Evolutionary conservation across 257 asterid genomes (phyloP).

Genomic region (Penstemon newberryi): DNA sequence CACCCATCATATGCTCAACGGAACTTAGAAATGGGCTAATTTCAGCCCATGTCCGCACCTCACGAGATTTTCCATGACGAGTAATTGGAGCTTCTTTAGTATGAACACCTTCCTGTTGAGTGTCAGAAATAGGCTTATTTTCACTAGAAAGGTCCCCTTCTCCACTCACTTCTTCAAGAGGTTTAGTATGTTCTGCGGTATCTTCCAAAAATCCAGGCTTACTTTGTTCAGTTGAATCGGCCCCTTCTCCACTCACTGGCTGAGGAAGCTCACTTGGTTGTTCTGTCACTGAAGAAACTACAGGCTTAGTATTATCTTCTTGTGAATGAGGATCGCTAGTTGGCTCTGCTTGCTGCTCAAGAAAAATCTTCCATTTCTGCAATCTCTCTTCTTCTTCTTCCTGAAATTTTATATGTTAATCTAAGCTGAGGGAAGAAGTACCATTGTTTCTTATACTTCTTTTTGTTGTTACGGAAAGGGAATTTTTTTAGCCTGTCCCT

Average conservation of each 20-base stretch:
- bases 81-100: constrained; percentile 39
- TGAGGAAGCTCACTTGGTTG: constrained; percentile 29
- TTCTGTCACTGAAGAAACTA: constrained; percentile 41
- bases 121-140: constrained; percentile 35
- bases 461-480: not conserved
- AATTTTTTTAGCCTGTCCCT: not conserved
- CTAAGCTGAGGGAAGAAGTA: constrained; percentile 12
- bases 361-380: constrained; percentile 75
- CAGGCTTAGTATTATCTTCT: constrained; percentile 32
- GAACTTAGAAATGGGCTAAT: constrained; percentile 53
- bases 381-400: constrained; percentile 89
- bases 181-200: constrained; percentile 29
- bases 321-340: constrained; percentile 30
- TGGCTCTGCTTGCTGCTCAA: constrained; percentile 55
- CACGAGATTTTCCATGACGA: constrained; percentile 39
- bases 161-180: constrained; percentile 38
- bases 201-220: constrained; percentile 35
- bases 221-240: constrained; percentile 33
- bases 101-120: constrained; percentile 32
- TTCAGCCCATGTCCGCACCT: constrained; percentile 66
- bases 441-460: not conserved
- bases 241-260: constrained; percentile 29
- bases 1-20: constrained; percentile 69
- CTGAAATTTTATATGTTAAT: constrained; percentile 40
- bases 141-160: constrained; percentile 40